phyloP scores from a whole-genome alignment of 2,329 filamentous ascomycete genomes.

The Aspergillus calidoustus region DNA sequence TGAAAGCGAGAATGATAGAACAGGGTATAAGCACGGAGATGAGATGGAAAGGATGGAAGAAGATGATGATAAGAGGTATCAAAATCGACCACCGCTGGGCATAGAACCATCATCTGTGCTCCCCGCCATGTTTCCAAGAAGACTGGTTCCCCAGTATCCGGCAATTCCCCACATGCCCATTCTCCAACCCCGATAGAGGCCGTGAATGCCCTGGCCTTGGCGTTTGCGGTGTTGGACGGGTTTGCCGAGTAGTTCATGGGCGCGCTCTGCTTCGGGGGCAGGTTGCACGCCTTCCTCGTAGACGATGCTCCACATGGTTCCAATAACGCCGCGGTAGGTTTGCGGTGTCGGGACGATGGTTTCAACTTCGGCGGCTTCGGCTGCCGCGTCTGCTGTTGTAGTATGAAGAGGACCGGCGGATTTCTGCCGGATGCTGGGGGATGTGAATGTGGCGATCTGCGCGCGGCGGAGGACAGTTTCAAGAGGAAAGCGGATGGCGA shows the following conservation, averaged over 20 bases:
- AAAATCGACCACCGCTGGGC: conserved; percentile 39
- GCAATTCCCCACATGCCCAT: conserved; percentile 60
- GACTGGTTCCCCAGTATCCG: conserved; percentile 58
- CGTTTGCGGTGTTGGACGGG: conserved; percentile 47
- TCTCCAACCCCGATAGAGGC: conserved; percentile 62
- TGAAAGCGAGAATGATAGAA: conserved; percentile 5
- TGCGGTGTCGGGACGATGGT: conserved; percentile 78
- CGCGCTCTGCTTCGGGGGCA: conserved; percentile 51
- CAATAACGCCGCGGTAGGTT: conserved; percentile 81
- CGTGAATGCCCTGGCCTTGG: conserved; percentile 60
- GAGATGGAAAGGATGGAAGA: background rate
- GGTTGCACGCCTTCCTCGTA: conserved; percentile 72
- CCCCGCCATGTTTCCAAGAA: conserved; percentile 46
- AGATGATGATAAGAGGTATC: conserved; percentile 11
- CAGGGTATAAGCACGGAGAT: background rate
- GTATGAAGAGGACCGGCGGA: conserved; percentile 27
- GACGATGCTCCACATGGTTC: conserved; percentile 86
- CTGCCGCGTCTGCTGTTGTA: conserved; percentile 15
- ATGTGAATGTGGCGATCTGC: conserved; percentile 74
- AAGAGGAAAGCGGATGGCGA: conserved; percentile 85
- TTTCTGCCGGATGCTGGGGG: conserved; percentile 53
- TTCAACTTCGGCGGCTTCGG: conserved; percentile 53
- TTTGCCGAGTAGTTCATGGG: conserved; percentile 39
- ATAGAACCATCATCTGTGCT: conserved; percentile 42
- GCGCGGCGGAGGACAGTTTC: conserved; percentile 90